phyloP scores from a whole-genome alignment of 2,329 filamentous ascomycete genomes.

The Thelonectria rubi region DNA sequence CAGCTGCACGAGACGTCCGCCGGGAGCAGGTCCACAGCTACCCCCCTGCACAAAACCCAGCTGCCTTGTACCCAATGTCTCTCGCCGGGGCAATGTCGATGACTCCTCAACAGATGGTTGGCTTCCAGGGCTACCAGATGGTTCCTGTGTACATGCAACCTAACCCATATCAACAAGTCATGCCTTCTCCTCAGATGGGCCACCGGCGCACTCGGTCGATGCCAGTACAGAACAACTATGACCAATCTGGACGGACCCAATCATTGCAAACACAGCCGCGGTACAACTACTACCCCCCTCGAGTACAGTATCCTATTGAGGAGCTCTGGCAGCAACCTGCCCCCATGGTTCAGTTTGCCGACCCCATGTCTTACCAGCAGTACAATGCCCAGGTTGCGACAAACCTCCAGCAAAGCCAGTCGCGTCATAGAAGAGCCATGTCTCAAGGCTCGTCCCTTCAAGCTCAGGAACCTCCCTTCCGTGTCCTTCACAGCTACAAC shows the following conservation, averaged over 20 bases:
- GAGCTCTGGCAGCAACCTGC: constrained; percentile 1
- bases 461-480: constrained; percentile 52
- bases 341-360: not conserved
- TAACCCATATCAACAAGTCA: constrained; percentile 23
- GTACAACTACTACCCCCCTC: constrained; percentile 6
- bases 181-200: constrained; percentile 21
- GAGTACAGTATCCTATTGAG: not conserved
- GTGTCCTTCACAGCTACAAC: constrained; percentile 67
- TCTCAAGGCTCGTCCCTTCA: constrained; percentile 30
- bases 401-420: constrained; percentile 19
- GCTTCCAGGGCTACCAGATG: constrained; percentile 4
- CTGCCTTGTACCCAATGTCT: constrained; percentile 25
- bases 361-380: constrained; percentile 34
- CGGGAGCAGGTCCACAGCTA: constrained; percentile 29
- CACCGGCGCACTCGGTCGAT: constrained; percentile 34
- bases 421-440: constrained; percentile 24
- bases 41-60: constrained; percentile 23
- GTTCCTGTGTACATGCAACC: constrained; percentile 8
- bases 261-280: constrained; percentile 23
- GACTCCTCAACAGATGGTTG: constrained; percentile 20
- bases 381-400: constrained; percentile 30
- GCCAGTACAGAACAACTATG: constrained; percentile 25
- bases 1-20: constrained; percentile 32
- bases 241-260: constrained; percentile 16
- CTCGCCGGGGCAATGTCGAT: constrained; percentile 20